These are phyloP conservation scores for Porphyra umbilicalis DNA, from an alignment of 31 red algal species.

Conservation along the genomic window DNA sequence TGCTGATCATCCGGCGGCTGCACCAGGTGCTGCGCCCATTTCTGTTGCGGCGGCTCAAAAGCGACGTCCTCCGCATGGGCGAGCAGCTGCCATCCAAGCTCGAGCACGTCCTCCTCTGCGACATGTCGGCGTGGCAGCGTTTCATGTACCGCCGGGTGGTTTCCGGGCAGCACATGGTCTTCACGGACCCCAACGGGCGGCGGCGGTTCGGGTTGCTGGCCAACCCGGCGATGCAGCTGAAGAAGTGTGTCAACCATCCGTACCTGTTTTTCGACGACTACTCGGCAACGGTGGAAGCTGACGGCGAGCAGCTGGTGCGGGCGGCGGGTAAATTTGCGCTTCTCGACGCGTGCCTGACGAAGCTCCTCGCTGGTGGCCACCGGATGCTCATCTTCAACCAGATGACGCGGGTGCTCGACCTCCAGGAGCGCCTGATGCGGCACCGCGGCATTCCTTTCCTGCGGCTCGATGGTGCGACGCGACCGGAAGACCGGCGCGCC, in stretches of 20 bases:
- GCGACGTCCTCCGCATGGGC: constrained; percentile 79
- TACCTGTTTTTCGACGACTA: constrained; percentile 82
- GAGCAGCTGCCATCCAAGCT: constrained; percentile 86
- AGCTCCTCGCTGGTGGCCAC: constrained; percentile 77
- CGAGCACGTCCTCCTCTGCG: constrained; percentile 83
- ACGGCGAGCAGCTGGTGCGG: constrained; percentile 55
- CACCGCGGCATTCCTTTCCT: constrained; percentile 70
- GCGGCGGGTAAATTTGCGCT: constrained; percentile 94
- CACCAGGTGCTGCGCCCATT: constrained; percentile 94
- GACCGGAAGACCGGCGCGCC: constrained; percentile 71
- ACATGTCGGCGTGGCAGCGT: constrained; percentile 94
- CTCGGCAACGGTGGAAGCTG: constrained; percentile 29
- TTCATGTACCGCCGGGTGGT: constrained; percentile 69
- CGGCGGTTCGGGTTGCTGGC: constrained; percentile 68
- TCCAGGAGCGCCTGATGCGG: constrained; percentile 75
- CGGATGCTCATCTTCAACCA: constrained; percentile 97
- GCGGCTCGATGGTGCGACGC: constrained; percentile 86
- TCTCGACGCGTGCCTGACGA: constrained; percentile 73
- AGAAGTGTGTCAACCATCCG: constrained; percentile 94
- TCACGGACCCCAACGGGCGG: constrained; percentile 66
- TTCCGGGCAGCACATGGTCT: constrained; percentile 60
- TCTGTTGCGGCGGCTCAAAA: constrained; percentile 81
- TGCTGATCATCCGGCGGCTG: constrained; percentile 87
- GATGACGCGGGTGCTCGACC: constrained; percentile 90
- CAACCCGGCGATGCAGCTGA: constrained; percentile 87